Evolutionary conservation across 768 basidiomycete species (phyloP), one percentile per base, ranked within the genome.

Genomic region (Lentinula aciculospora): DNA sequence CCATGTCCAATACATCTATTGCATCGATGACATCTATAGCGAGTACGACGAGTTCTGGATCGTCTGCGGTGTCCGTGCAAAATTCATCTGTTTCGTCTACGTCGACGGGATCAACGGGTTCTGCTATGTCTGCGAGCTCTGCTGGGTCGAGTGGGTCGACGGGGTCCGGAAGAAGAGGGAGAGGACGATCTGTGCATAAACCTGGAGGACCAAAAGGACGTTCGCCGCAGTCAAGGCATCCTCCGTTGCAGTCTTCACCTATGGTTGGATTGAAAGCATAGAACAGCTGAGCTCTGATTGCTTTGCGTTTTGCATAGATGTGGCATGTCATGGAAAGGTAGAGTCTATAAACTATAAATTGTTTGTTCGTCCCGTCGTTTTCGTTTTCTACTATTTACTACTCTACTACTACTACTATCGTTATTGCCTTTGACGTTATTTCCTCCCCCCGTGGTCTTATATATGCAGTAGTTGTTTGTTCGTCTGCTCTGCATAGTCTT

Each of bases 221-320:
- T 50, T 50, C 49, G n/a, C 49, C 53, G 19, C 53, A 54, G 36
- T 54, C 53, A 17, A 39, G 27, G 17, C 53, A 54, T 54, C 53
- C 53, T 13, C 53, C 53, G 34, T 29, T 54, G 27, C 34, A n/a
- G 23, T 39, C 53, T 39, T 54, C 53, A 23, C 37, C 32, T 42
- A 54, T 54, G 53, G 53, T 54, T 54, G 53, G 53, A 9, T 40
- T 54, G 53, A 54, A 54, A 42, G 53, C 53, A 40, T 54, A 54
- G 53, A 23, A 44, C 21, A 15, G 15, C 21, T 2, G 42, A 19
- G 6, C 10, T 9, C 8, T 3, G 9, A 6, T 48, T 12, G 25
- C 28, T 23, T 23, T 44, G 10, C 10, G 15, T 46, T 21, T 3
- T n/a, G 27, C 47, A 28, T 48, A 48, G 47, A 48, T 48, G 7